Evolutionary conservation across 2,329 filamentous ascomycete genomes (phyloP).

Genomic region (Phialocephala sp.): DNA sequence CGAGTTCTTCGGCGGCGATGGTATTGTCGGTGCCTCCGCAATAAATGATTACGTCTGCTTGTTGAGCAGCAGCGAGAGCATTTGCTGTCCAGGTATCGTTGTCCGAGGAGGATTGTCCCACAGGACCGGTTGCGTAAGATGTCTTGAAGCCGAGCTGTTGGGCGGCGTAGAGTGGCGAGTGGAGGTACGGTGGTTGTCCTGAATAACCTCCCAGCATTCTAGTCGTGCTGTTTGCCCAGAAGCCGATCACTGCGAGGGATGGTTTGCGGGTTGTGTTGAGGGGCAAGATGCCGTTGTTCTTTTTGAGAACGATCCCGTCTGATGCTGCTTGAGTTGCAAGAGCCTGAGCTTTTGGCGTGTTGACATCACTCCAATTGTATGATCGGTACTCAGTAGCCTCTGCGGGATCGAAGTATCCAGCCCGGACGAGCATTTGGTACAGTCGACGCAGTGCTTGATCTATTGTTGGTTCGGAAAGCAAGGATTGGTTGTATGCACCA

Average conservation of each 20-base stretch:
- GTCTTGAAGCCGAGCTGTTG: conserved; percentile 38
- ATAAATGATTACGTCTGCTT: conserved; percentile 58
- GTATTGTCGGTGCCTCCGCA: conserved; percentile 60
- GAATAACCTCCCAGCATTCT: conserved; percentile 29
- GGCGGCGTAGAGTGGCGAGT: conserved; percentile 51
- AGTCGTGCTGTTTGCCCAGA: conserved; percentile 28
- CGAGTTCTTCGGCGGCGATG: conserved; percentile 56
- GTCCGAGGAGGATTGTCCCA: not conserved
- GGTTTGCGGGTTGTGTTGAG: conserved; percentile 9
- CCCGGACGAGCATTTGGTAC: conserved; percentile 58
- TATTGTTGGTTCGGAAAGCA: conserved; percentile 52
- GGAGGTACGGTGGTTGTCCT: conserved; percentile 25
- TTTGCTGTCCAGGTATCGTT: conserved; percentile 22
- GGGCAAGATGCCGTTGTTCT: conserved; percentile 30
- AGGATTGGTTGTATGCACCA: conserved; percentile 40
- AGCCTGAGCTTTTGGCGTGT: conserved; percentile 21
- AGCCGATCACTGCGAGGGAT: conserved; percentile 30
- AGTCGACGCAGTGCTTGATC: conserved; percentile 56
- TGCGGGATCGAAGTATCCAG: conserved; percentile 61
- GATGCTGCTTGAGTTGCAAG: conserved; percentile 28
- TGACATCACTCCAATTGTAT: conserved; percentile 52
- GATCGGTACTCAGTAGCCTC: conserved; percentile 53
- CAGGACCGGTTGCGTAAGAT: conserved; percentile 39
- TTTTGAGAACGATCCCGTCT: conserved; percentile 27
- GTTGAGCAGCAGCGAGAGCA: conserved; percentile 48